Evolutionary conservation across 1,139 yeast species (phyloP), one percentile per base, ranked within the genome.

Genomic region (Candida pseudoviswanathii): DNA sequence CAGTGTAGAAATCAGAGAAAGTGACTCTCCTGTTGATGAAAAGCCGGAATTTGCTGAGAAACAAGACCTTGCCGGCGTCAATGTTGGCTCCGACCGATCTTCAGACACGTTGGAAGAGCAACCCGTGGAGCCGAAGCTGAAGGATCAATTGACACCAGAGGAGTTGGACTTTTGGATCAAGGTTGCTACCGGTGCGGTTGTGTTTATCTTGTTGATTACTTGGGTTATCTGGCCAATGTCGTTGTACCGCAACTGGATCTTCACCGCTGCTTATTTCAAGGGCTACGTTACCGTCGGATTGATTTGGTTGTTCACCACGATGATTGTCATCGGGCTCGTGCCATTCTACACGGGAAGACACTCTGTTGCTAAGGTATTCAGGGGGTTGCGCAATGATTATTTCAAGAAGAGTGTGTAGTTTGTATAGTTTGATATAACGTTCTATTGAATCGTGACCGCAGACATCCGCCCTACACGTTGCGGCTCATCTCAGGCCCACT

Each of bases 221-320:
- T 70, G 70, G 72, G 74, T 75, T 8, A 43, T 76, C 8, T 75
- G 79, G 79, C 80, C 81, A 43, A 63, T 75, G 59, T 79, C 80
- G 8, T 64, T 75, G 58, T 76, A 75, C 51, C 66, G 80, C 47
- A 67, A 72, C 50, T 76, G 71, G 63, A 65, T 75, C n/a, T 76
- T 72, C 63, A 61, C 67, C 40, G 60, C 61, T 45, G 57, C 69
- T 41, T 76, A 71, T 54, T 76, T 73, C 56, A 68, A 68, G 47
- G 80, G 80, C 9, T 75, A 73, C 65, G 65, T 68, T 5, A 65
- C 67, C 0, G 73, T 73, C 32, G 68, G 70, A 2, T 58, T 75
- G 41, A 63, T 75, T 36, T 73, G 78, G 78, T 55, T 71, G 9
- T 73, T 71, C 51, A 46, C 58, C 3, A 61, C 73, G 0, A 55